These are phyloP conservation scores for Pseudonectria buxi DNA, from an alignment of 2,329 filamentous ascomycete genomes.

Conservation along the genomic window DNA sequence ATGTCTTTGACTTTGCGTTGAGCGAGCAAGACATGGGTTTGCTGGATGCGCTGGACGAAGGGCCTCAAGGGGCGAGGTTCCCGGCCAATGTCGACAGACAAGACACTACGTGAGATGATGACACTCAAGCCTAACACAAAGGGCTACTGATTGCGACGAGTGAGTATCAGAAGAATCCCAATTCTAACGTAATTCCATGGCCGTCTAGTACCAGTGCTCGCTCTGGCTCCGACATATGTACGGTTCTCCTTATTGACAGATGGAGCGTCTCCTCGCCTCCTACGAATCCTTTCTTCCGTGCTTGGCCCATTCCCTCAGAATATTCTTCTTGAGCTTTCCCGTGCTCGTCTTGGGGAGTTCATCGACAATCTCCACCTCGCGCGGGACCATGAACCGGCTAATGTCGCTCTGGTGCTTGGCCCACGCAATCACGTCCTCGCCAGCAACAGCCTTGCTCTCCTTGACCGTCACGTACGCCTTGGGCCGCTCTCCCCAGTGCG, in stretches of 20 bases:
- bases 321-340: constrained; percentile 94
- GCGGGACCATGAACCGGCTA: constrained; percentile 80
- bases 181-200: too few species aligned
- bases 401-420: constrained; percentile 74
- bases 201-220: too few species aligned
- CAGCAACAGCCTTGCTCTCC: constrained; percentile 42
- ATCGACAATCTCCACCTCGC: constrained; percentile 67
- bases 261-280: too few species aligned
- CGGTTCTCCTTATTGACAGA: background rate
- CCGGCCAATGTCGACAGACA: constrained; percentile 20
- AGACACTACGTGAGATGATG: background rate
- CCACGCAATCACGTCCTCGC: constrained; percentile 73
- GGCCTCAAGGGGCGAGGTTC: constrained; percentile 23
- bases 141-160: too few species aligned
- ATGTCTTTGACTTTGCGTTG: constrained; percentile 56
- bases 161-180: too few species aligned
- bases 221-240: too few species aligned
- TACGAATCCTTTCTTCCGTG: constrained; percentile 14
- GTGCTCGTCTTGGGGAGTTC: constrained; percentile 96
- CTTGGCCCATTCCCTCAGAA: constrained; percentile 74
- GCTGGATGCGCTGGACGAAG: constrained; percentile 25
- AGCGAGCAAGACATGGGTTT: constrained; percentile 47
- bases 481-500: constrained; percentile 92
- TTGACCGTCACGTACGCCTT: constrained; percentile 88
- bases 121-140: too few species aligned